phyloP scores from a whole-genome alignment of 495 filamentous ascomycete species.

The Xylaria sp. region DNA sequence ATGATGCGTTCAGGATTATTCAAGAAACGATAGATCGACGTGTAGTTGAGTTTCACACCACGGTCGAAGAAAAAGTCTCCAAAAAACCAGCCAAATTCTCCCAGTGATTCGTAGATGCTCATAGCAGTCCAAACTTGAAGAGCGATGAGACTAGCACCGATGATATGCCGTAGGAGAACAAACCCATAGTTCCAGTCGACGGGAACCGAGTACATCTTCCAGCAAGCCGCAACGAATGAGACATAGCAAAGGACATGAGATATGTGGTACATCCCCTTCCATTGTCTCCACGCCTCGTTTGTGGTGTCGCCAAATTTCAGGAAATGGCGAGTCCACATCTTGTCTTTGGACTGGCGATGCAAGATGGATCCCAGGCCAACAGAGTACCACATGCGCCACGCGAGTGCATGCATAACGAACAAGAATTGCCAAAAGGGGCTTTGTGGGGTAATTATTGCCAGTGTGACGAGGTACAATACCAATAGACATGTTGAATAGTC shows the following conservation, averaged over 20 bases:
- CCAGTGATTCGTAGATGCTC: slow-evolving; percentile 95
- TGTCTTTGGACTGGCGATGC: slow-evolving; percentile 82
- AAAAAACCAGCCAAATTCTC: slow-evolving; percentile 99
- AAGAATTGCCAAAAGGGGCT: slow-evolving; percentile 74
- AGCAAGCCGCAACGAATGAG: slow-evolving; percentile 88
- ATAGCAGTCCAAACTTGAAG: slow-evolving; percentile 92
- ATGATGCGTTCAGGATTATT: slow-evolving; percentile 97
- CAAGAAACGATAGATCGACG: slow-evolving; percentile 95
- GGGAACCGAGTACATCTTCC: slow-evolving; percentile 93
- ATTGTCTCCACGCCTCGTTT: slow-evolving; percentile 94
- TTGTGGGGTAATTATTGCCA: slow-evolving; percentile 79
- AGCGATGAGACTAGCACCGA: slow-evolving; percentile 80
- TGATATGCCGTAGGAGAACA: slow-evolving; percentile 82
- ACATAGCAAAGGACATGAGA: slow-evolving; percentile 88
- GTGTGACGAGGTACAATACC: slow-evolving; percentile 70
- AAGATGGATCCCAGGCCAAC: slow-evolving; percentile 87
- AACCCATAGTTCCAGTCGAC: slow-evolving; percentile 84
- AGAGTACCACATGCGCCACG: slow-evolving; percentile 92
- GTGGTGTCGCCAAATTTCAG: slow-evolving; percentile 92
- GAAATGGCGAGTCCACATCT: slow-evolving; percentile 95
- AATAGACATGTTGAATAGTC: slow-evolving; percentile 82
- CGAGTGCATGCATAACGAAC: slow-evolving; percentile 79
- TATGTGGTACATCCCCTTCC: slow-evolving; percentile 95
- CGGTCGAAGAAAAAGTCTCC: slow-evolving; percentile 97
- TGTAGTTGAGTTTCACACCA: slow-evolving; percentile 87